Evolutionary conservation across 2,329 filamentous ascomycete species (phyloP), one percentile per base, ranked within the genome.

Genomic region (Chaetoscypha palmicola): DNA sequence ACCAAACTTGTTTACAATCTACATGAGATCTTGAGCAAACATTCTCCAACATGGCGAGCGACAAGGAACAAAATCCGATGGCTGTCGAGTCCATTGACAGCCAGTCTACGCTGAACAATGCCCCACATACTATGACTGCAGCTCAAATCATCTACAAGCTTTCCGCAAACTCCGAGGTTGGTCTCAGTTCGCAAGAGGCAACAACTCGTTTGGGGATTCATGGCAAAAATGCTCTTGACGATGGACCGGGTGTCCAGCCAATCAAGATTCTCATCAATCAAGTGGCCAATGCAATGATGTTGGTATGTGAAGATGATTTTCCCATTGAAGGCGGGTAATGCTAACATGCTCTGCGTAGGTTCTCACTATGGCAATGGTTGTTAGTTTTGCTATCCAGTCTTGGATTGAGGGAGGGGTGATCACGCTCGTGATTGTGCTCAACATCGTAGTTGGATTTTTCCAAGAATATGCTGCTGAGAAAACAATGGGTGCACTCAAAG

Each of bases 271-370:
- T 86, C 17, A 66, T 83, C 38, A 69, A 73, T 23, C 81, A 86
- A 58, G 68, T 85, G 41, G 79, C 78, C 47, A 85, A 85, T 62
- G 80, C 80, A 11, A 76, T 85, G 75, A 83, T 77, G 52, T 61
- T 85, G 62, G 81, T 61, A n/a, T n/a, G n/a, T n/a, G n/a, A n/a
- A n/a, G n/a, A n/a, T n/a, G n/a, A n/a, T n/a, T n/a, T n/a, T n/a
- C n/a, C n/a, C n/a, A n/a, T n/a, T n/a, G n/a, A n/a, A n/a, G n/a
- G n/a, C n/a, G n/a, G n/a, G n/a, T n/a, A n/a, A n/a, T n/a, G n/a
- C n/a, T n/a, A n/a, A n/a, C n/a, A n/a, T n/a, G n/a, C n/a, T n/a
- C n/a, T n/a, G n/a, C n/a, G n/a, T 51, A 71, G 62, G 68, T 73
- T 11, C 66, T 80, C 40, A 74, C 77, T 40, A 65, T 74, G 42